Conservation (phyloP, 2,329 filamentous ascomycete species). For the Xylaria sp. region DNA sequence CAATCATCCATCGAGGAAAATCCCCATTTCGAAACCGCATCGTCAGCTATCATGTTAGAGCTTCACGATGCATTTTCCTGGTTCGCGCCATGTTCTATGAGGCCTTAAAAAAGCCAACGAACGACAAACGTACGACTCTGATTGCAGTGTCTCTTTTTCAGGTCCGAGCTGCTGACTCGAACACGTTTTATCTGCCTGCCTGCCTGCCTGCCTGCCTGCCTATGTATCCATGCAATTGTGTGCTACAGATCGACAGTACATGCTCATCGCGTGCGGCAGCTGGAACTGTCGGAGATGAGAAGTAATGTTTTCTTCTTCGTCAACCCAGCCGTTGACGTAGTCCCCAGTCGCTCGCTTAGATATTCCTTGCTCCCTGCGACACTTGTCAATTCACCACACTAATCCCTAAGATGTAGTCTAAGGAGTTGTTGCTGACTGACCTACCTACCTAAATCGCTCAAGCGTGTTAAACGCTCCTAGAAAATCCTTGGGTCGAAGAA, state of each 20-base stretch:
- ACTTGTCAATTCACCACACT: neutral
- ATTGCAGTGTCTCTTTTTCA: neutral
- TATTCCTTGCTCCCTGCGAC: conserved; percentile 5
- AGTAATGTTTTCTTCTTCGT: conserved; percentile 4
- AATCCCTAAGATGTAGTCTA: neutral
- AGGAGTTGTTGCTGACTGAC: neutral
- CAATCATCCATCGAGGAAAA: neutral
- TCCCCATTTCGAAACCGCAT: conserved; percentile 16
- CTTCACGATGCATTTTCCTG: conserved; percentile 9
- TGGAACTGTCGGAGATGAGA: conserved; percentile 7
- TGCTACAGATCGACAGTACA: neutral
- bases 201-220: neutral
- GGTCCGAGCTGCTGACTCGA: neutral
- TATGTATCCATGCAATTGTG: neutral
- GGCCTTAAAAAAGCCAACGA: neutral
- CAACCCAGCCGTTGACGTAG: conserved; percentile 8
- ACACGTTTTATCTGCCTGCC: neutral
- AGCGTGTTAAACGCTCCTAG: neutral
- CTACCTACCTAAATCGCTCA: conserved; percentile 12
- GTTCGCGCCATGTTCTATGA: neutral
- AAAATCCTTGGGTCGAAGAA: neutral
- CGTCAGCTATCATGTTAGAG: neutral
- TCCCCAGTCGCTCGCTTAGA: neutral
- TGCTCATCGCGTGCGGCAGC: neutral
- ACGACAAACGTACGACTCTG: conserved; percentile 6